These are phyloP conservation scores for Lentinula boryana DNA, from an alignment of 768 basidiomycete species.

Conservation along the genomic window DNA sequence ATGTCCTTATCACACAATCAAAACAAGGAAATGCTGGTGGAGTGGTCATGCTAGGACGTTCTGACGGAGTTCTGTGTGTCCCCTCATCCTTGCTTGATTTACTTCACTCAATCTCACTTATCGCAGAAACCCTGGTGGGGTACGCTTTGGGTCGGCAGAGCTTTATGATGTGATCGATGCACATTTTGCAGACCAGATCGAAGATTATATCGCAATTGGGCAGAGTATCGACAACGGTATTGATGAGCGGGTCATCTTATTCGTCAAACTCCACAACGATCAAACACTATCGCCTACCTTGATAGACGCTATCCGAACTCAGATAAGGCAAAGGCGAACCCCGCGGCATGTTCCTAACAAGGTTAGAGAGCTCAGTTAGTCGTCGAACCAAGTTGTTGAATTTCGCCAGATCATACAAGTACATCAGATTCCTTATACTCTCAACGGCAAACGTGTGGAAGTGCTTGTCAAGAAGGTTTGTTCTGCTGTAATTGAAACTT, in stretches of 20 bases:
- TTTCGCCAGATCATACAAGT: slow-evolving; percentile 58
- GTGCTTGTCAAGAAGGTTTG: slow-evolving; percentile 70
- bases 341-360: slow-evolving; percentile 73
- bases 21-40: slow-evolving; percentile 70
- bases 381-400: neutral
- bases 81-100: neutral
- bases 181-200: slow-evolving; percentile 43
- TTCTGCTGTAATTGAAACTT: slow-evolving; percentile 12
- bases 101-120: neutral
- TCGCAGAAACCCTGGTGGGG: slow-evolving; percentile 70
- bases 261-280: slow-evolving; percentile 57
- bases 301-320: slow-evolving; percentile 50
- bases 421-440: slow-evolving; percentile 67
- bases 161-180: slow-evolving; percentile 74
- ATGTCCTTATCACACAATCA: slow-evolving; percentile 62
- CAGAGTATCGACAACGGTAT: slow-evolving; percentile 57
- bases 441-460: slow-evolving; percentile 79
- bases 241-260: slow-evolving; percentile 74
- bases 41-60: slow-evolving; percentile 73
- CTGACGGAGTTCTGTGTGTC: slow-evolving; percentile 68
- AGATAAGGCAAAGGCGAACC: slow-evolving; percentile 58
- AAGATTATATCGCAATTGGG: slow-evolving; percentile 68
- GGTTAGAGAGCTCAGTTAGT: slow-evolving; percentile 32
- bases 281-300: slow-evolving; percentile 43
- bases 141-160: slow-evolving; percentile 77